These are phyloP conservation scores for Rhodotorula sp. DNA, from an alignment of 1,284 basidiomycete genomes.

Conservation along the genomic window DNA sequence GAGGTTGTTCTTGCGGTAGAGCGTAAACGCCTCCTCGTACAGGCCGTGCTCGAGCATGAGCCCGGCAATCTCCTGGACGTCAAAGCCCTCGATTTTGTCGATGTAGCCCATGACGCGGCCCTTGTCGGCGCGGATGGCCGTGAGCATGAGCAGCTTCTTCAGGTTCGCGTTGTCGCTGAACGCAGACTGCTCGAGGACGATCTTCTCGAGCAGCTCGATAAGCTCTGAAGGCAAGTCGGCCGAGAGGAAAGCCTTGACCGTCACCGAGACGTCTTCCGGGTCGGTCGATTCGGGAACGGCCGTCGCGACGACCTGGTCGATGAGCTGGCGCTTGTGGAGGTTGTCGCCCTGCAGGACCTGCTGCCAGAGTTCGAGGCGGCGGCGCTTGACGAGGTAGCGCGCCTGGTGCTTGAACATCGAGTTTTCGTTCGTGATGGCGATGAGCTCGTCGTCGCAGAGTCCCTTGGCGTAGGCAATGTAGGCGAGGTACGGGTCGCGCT, in stretches of 20 bases:
- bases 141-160: conserved; percentile 91
- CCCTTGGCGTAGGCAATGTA: conserved; percentile 99
- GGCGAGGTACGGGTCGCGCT: conserved; percentile 95
- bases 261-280: conserved; percentile 96
- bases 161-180: conserved; percentile 97
- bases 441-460: conserved; percentile 97
- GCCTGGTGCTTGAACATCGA: conserved; percentile 99
- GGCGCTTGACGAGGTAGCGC: conserved; percentile 94
- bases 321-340: conserved; percentile 85
- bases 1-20: conserved; percentile 93
- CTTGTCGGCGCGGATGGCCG: conserved; percentile 96
- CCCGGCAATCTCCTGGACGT: conserved; percentile 89
- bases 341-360: conserved; percentile 90
- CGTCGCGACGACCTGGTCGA: conserved; percentile 93
- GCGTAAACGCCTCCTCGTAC: conserved; percentile 93
- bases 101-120: conserved; percentile 98
- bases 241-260: conserved; percentile 97
- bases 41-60: conserved; percentile 96
- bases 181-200: conserved; percentile 93
- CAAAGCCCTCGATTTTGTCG: conserved; percentile 94
- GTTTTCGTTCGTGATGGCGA: conserved; percentile 97
- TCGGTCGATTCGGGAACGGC: conserved; percentile 97
- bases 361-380: conserved; percentile 92
- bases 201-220: conserved; percentile 97
- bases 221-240: conserved; percentile 96